These are phyloP conservation scores for Eucalyptus polybractea DNA, from an alignment of 345 rosid species.

Conservation along the genomic window DNA sequence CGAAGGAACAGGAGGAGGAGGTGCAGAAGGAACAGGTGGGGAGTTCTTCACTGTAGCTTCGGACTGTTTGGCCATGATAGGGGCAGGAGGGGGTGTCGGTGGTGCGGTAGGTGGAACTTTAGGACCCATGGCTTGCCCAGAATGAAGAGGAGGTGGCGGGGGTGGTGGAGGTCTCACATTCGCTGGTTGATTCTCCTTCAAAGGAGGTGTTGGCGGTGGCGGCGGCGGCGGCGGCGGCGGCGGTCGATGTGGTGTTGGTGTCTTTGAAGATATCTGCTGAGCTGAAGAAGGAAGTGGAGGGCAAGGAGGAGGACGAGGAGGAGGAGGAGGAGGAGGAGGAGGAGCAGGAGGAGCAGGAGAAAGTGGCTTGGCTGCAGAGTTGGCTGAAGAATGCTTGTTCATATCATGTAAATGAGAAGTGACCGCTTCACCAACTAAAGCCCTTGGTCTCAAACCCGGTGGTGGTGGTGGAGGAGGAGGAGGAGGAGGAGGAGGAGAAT, in stretches of 20 bases:
- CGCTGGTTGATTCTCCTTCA: conserved; percentile 5
- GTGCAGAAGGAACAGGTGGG: conserved; percentile 10
- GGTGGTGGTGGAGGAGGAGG: neutral
- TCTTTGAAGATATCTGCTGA: neutral
- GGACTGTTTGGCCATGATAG: neutral
- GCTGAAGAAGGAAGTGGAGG: neutral
- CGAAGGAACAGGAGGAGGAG: conserved; percentile 35
- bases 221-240: neutral
- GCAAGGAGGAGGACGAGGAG: neutral
- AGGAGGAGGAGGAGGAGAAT: neutral
- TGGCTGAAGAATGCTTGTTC: neutral
- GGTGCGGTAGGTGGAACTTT: conserved; percentile 8
- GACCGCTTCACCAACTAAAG: neutral
- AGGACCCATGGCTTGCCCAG: conserved; percentile 3
- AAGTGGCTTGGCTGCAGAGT: neutral
- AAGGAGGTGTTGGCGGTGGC: conserved; percentile 7
- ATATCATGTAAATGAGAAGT: neutral
- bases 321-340: neutral
- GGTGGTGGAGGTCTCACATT: conserved; percentile 15
- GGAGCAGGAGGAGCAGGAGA: neutral
- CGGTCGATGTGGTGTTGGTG: neutral
- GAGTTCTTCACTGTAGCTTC: neutral
- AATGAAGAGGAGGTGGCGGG: conserved; percentile 30
- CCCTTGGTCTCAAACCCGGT: neutral
- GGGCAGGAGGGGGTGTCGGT: conserved; percentile 10